These are phyloP conservation scores for Russula abietina DNA, from an alignment of 768 basidiomycete genomes.

Conservation along the genomic window DNA sequence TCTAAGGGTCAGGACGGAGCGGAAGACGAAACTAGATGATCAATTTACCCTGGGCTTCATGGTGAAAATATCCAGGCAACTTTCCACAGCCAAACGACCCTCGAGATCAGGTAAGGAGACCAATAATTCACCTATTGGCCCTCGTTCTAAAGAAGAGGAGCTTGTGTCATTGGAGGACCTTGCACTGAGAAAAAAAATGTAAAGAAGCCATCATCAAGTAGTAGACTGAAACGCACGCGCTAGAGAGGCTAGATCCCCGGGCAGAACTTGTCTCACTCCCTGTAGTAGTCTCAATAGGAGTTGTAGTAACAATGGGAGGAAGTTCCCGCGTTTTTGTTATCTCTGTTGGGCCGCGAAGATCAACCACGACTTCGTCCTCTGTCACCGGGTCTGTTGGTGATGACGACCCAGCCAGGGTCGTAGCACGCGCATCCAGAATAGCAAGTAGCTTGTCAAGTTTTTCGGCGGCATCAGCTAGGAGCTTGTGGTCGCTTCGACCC, in stretches of 20 bases:
- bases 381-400: slow-evolving; percentile 31
- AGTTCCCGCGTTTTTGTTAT: slow-evolving; percentile 10
- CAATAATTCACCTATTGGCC: slow-evolving; percentile 45
- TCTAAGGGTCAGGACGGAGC: slow-evolving; percentile 7
- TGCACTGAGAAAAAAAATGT: slow-evolving; percentile 37
- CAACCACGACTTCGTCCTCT: slow-evolving; percentile 55
- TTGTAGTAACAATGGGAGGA: no score
- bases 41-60: slow-evolving; percentile 79
- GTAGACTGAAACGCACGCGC: slow-evolving; percentile 41
- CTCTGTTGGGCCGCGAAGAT: slow-evolving; percentile 35
- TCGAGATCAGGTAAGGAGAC: slow-evolving; percentile 76
- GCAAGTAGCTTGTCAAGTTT: slow-evolving; percentile 70
- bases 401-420: slow-evolving; percentile 42
- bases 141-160: slow-evolving; percentile 47
- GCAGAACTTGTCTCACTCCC: slow-evolving; percentile 49
- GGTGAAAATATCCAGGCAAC: slow-evolving; percentile 88
- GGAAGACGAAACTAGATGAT: slow-evolving; percentile 16
- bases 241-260: slow-evolving; percentile 45
- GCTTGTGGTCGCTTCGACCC: slow-evolving; percentile 78
- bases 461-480: slow-evolving; percentile 75
- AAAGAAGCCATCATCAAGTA: slow-evolving; percentile 2
- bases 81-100: slow-evolving; percentile 63
- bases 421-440: slow-evolving; percentile 55
- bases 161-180: slow-evolving; percentile 56
- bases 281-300: slow-evolving; percentile 30